phyloP scores from a whole-genome alignment of 106 monocot species.

The Cymbidium sinense region DNA sequence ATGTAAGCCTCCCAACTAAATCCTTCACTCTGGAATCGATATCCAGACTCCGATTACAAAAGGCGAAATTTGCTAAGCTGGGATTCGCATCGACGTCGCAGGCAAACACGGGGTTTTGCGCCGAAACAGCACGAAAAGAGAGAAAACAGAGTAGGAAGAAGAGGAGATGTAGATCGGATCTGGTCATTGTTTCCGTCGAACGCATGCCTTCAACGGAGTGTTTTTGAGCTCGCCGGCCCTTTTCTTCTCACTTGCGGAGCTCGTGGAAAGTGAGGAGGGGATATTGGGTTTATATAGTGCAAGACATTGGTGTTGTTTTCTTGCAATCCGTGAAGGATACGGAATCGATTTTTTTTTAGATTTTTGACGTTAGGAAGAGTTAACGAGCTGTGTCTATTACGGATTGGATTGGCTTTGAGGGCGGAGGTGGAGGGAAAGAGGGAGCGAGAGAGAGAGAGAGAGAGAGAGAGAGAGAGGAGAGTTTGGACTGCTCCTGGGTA shows the following conservation, averaged over 20 bases:
- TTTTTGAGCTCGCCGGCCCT: neutral
- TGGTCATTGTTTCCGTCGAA: constrained; percentile 1
- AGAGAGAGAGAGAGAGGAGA: too few relatives aligned
- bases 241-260: neutral
- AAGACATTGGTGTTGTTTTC: neutral
- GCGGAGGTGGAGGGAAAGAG: too few relatives aligned
- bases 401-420: too few relatives aligned
- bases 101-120: constrained; percentile 47
- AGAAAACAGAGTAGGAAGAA: constrained; percentile 5
- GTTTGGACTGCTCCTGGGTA: too few relatives aligned
- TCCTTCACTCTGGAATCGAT: constrained; percentile 27
- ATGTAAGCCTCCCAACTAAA: constrained; percentile 46
- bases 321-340: constrained; percentile 6
- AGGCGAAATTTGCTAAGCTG: constrained; percentile 18
- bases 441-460: too few relatives aligned
- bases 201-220: neutral
- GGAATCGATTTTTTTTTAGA: neutral
- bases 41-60: constrained; percentile 41
- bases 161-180: neutral
- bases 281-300: neutral
- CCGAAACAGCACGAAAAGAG: neutral
- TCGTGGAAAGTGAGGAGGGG: neutral
- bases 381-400: neutral
- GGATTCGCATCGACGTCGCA: constrained; percentile 44
- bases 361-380: constrained; percentile 1